Evolutionary conservation across 257 asterid genomes (phyloP).

Genomic region (Misopates orontium): DNA sequence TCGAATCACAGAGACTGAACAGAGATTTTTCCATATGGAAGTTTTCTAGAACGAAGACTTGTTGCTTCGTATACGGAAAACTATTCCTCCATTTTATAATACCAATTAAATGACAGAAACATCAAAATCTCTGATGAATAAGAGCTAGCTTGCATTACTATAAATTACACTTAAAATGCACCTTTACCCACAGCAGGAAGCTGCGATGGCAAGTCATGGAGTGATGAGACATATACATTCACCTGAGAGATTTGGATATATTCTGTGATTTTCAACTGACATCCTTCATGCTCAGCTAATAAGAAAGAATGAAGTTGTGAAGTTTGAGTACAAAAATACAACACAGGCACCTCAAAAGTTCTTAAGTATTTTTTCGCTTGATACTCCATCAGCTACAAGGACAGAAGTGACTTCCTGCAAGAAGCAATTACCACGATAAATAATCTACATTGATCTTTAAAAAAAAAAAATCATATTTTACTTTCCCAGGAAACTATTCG

Average conservation of each 20-base stretch:
- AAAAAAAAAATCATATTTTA: too few species aligned
- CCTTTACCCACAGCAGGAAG: constrained; percentile 5
- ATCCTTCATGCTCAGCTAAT: too few species aligned
- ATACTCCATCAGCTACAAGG: constrained; percentile 78
- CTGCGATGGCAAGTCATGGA: not conserved
- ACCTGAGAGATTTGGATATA: constrained; percentile 24
- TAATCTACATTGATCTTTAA: not conserved
- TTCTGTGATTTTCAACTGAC: constrained; percentile 22
- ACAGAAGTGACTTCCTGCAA: constrained; percentile 84
- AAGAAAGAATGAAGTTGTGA: constrained; percentile 30
- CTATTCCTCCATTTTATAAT: too few species aligned
- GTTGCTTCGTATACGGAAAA: too few species aligned
- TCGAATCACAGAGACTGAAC: too few species aligned
- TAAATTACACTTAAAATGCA: not conserved
- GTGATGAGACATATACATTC: not conserved
- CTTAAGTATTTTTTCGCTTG: constrained; percentile 66
- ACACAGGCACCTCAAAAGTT: constrained; percentile 41
- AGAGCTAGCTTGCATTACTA: not conserved
- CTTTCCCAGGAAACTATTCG: too few species aligned
- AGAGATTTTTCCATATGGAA: too few species aligned
- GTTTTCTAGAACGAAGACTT: too few species aligned
- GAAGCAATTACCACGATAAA: constrained; percentile 14
- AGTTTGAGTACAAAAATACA: constrained; percentile 24
- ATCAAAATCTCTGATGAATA: too few species aligned
- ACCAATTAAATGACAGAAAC: too few species aligned